A percentile compares a stretch with the other conserved stretches of the same genome.
These are phyloP conservation scores for Lepraria neglecta DNA, from an alignment of 495 filamentous ascomycete genomes.

Conservation along the genomic window DNA sequence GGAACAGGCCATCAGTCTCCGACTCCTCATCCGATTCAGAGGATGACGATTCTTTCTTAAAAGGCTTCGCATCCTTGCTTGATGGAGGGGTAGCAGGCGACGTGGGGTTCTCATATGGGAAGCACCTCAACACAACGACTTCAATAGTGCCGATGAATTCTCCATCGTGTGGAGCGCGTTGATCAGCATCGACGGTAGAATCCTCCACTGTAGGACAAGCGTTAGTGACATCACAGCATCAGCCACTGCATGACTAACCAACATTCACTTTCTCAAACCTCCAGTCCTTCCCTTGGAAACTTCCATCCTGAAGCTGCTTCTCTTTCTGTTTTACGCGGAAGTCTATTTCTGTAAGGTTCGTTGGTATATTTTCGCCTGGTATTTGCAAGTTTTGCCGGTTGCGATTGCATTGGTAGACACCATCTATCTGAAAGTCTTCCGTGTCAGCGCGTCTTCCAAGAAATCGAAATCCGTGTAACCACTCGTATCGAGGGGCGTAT, in stretches of 20 bases:
- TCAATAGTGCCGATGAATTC: slow-evolving; percentile 44
- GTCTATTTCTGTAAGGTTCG: slow-evolving; percentile 31
- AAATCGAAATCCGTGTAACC: no score
- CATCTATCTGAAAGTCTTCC: slow-evolving; percentile 34
- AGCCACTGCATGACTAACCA: slow-evolving; percentile 26
- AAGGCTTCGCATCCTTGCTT: neutral
- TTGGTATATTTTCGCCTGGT: slow-evolving; percentile 20
- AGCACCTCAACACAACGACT: slow-evolving; percentile 41
- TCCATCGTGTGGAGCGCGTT: slow-evolving; percentile 28
- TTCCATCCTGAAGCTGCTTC: slow-evolving; percentile 33
- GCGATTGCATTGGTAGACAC: slow-evolving; percentile 46
- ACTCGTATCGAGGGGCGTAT: no score
- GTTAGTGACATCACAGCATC: neutral
- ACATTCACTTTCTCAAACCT: slow-evolving; percentile 38
- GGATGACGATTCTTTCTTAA: neutral
- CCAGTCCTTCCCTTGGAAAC: slow-evolving; percentile 40
- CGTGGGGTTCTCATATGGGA: neutral
- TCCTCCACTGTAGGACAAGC: slow-evolving; percentile 12
- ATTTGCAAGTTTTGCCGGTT: slow-evolving; percentile 35
- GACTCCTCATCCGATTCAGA: neutral
- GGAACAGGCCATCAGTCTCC: neutral
- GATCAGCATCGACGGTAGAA: slow-evolving; percentile 17
- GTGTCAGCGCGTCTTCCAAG: no score
- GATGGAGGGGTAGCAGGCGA: neutral
- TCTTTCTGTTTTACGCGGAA: slow-evolving; percentile 44